Conservation (phyloP, 495 filamentous ascomycete genomes). For the Xylaria grammica region DNA sequence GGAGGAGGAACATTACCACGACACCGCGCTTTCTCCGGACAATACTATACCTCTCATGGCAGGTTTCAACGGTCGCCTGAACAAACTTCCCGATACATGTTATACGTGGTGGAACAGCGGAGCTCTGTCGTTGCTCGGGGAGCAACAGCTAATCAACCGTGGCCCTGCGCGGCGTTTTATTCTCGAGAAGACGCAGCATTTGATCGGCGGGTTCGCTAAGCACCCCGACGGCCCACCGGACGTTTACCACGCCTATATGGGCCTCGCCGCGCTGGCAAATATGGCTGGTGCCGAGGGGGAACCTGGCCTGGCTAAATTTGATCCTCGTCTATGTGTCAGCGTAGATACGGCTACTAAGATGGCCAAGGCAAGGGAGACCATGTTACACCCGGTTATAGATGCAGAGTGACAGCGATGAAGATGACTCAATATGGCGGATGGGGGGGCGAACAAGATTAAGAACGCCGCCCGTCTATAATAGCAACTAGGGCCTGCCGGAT, state of each 20-base stretch:
- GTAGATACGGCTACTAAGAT: constrained; percentile 52
- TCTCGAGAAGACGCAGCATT: constrained; percentile 86
- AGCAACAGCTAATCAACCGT: constrained; percentile 63
- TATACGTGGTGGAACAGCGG: constrained; percentile 90
- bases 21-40: constrained; percentile 40
- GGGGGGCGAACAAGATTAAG: constrained; percentile 13
- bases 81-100: constrained; percentile 91
- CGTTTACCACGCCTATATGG: constrained; percentile 88
- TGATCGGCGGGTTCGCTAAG: constrained; percentile 90
- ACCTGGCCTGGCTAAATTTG: constrained; percentile 63
- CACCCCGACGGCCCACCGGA: constrained; percentile 81
- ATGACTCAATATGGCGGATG: constrained; percentile 20
- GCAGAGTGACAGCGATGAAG: constrained; percentile 18
- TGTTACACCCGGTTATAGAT: constrained; percentile 27
- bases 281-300: constrained; percentile 53
- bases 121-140: constrained; percentile 71
- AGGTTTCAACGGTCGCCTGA: constrained; percentile 86
- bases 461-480: neutral
- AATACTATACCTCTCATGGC: constrained; percentile 35
- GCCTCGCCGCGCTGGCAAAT: constrained; percentile 75
- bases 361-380: constrained; percentile 37
- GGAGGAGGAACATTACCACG: constrained; percentile 46
- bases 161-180: constrained; percentile 74
- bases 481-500: no score
- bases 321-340: constrained; percentile 72